Conservation (phyloP, 352 stramenopile species). For the Phytopythium boreale region DNA sequence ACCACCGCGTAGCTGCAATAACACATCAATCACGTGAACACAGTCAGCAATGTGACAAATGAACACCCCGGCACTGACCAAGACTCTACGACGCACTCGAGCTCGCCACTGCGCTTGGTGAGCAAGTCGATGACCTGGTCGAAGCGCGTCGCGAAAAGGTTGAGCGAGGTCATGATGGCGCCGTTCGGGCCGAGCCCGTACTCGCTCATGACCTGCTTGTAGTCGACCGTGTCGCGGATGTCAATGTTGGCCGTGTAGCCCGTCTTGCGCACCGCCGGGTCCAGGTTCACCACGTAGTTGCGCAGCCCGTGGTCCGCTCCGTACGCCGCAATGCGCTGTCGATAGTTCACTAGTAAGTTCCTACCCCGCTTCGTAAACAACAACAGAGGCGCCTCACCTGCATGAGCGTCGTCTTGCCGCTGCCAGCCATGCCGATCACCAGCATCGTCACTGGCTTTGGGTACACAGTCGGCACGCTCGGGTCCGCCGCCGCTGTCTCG, state of each 20-base stretch:
- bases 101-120: slow-evolving; percentile 80
- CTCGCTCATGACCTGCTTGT: slow-evolving; percentile 98
- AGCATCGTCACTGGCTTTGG: slow-evolving; percentile 73
- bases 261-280: slow-evolving; percentile 95
- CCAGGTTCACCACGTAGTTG: slow-evolving; percentile 98
- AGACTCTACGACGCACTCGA: slow-evolving; percentile 60
- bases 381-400: too few species aligned
- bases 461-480: slow-evolving; percentile 47
- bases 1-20: slow-evolving; percentile 93
- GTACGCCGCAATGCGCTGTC: slow-evolving; percentile 64
- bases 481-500: slow-evolving; percentile 15
- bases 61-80: neutral
- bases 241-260: slow-evolving; percentile 98
- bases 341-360: neutral
- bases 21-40: neutral
- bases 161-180: slow-evolving; percentile 98
- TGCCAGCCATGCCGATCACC: slow-evolving; percentile 96
- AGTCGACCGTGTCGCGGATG: slow-evolving; percentile 99
- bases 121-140: slow-evolving; percentile 97
- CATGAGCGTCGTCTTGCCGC: slow-evolving; percentile 96
- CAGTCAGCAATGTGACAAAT: neutral
- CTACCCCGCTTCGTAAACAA: too few species aligned
- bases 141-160: slow-evolving; percentile 99
- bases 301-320: slow-evolving; percentile 59
- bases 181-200: slow-evolving; percentile 98